Evolutionary conservation across 352 stramenopile genomes (phyloP).

Genomic region (Phytophthora tubulina): DNA sequence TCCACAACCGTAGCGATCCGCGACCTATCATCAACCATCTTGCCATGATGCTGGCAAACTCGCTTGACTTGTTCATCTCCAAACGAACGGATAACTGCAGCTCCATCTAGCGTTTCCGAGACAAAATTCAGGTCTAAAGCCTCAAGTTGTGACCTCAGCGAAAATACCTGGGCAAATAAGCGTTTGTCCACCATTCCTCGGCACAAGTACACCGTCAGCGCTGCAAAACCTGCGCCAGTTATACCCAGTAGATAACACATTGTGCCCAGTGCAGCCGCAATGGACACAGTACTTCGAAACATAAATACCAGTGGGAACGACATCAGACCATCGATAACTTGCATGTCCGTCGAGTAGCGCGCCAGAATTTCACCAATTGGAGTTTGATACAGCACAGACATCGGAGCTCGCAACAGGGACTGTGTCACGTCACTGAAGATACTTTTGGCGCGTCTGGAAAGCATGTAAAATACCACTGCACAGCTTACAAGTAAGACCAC

Average conservation of each 20-base stretch:
- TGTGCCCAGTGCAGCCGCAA: conserved; percentile 38
- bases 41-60: conserved; percentile 39
- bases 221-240: conserved; percentile 33
- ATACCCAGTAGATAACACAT: conserved; percentile 48
- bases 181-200: conserved; percentile 46
- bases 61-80: conserved; percentile 38
- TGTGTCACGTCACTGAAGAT: conserved; percentile 45
- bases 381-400: conserved; percentile 51
- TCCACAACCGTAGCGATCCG: conserved; percentile 43
- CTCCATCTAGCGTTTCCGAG: conserved; percentile 52
- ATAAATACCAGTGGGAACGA: conserved; percentile 43
- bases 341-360: conserved; percentile 49
- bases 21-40: conserved; percentile 47
- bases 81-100: conserved; percentile 52
- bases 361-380: conserved; percentile 51
- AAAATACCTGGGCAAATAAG: conserved; percentile 48
- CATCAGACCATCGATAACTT: conserved; percentile 43
- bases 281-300: conserved; percentile 42
- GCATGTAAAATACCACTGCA: conserved; percentile 41
- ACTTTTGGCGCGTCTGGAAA: conserved; percentile 34
- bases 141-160: conserved; percentile 40
- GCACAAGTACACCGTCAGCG: conserved; percentile 39
- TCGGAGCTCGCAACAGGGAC: conserved; percentile 42
- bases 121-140: conserved; percentile 48
- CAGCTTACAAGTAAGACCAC: conserved; percentile 32